Evolutionary conservation across 2,329 filamentous ascomycete species (phyloP), one percentile per base, ranked within the genome.

Genomic region (Exophiala spinifera): DNA sequence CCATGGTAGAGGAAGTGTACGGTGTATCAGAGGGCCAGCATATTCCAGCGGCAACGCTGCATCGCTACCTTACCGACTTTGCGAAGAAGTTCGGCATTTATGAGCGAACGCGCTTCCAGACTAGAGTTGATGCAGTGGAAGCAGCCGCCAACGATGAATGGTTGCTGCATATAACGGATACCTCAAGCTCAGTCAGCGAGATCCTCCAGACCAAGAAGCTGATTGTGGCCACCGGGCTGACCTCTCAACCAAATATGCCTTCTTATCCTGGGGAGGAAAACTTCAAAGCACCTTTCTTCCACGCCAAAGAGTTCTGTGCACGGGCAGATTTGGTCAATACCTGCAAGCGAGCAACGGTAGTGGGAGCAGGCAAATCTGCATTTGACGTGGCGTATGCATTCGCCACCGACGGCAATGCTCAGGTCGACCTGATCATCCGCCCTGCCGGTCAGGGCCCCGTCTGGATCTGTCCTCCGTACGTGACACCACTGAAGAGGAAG

Each of bases 401-500:
- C 49, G 81, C 79, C 3, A 73, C 74, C 0, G 68, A 74, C 0
- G 80, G 80, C 1, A 31, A 46, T 1, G 73, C 78, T 39, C 69
- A 77, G 49, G 82, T 84, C 7, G 74, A 80, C 50, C 77, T 81
- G 73, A 69, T 86, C 5, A 79, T 86, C 53, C 75, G 82, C 42
- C 70, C 75, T 11, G 75, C 70, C 15, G 81, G 81, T 3, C 75
- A 78, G 31, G 81, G 81, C 64, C 81, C 84, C 0, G 72, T 75
- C 0, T 86, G 76, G 75, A 77, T 86, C 68, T 69, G 79, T 0
- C 80, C 80, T 1, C 69, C 79, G 1, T 82, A 81, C 51, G 83
- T 88, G 11, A 1, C 82, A 81, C 51, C 83, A 88, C 13, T 87
- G 14, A 85, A 84, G 66, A 78, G 77, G 55, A 83, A 81, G 78